Conservation (phyloP, 1,284 basidiomycete species). For the Coriolopsis trogii region DNA sequence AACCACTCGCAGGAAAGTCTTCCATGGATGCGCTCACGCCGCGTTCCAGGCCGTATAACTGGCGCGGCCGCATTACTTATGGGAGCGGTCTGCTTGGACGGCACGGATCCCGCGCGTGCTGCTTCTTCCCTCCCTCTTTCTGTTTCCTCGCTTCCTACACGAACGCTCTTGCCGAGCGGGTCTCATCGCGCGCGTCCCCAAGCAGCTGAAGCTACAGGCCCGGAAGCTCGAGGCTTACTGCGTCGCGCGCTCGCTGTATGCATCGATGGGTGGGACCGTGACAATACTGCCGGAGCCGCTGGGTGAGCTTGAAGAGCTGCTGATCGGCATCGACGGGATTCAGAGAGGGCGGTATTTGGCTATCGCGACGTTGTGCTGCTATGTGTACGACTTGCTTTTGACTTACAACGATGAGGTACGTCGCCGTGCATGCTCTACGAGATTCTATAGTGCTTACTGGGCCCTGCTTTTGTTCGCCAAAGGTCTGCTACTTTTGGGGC, state of each 20-base stretch:
- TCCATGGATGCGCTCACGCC: too few relatives aligned
- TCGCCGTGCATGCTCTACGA: not conserved
- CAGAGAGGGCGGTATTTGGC: conserved; percentile 21
- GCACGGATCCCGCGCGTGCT: too few relatives aligned
- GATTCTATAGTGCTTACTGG: too few relatives aligned
- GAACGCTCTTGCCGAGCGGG: too few relatives aligned
- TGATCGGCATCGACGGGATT: conserved; percentile 15
- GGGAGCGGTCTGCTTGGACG: too few relatives aligned
- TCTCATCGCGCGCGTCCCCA: too few relatives aligned
- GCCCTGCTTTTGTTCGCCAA: not conserved
- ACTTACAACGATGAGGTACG: conserved; percentile 32
- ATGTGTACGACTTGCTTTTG: conserved; percentile 27
- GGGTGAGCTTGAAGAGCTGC: conserved; percentile 11
- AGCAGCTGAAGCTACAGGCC: too few relatives aligned
- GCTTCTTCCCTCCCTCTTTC: too few relatives aligned
- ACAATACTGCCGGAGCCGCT: conserved; percentile 2
- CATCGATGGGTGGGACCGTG: conserved; percentile 6
- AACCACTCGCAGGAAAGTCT: too few relatives aligned
- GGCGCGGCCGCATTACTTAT: too few relatives aligned
- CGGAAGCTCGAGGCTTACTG: not conserved
- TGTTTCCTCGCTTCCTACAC: too few relatives aligned
- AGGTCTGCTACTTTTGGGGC: conserved; percentile 34
- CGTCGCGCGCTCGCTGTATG: conserved; percentile 8
- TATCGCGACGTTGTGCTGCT: conserved; percentile 13
- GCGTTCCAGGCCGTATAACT: too few relatives aligned